Conservation (phyloP, 2,329 filamentous ascomycete genomes). For the Venturia aucupariae region DNA sequence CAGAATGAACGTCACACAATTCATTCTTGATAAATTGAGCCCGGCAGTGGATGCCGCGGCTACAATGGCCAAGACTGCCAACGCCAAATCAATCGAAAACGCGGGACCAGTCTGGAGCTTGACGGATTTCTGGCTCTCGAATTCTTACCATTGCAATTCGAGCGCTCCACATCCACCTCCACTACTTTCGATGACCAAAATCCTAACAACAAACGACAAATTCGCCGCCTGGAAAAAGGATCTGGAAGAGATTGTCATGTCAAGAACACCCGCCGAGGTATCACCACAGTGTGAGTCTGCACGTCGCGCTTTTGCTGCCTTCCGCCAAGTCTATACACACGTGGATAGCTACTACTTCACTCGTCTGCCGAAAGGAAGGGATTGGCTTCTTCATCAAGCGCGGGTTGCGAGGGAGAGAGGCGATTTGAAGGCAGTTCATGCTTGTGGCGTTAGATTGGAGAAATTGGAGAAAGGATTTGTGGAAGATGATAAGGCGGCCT, state of each 20-base stretch:
- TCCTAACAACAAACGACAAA: background rate
- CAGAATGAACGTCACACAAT: conserved; percentile 9
- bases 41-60: background rate
- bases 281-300: background rate
- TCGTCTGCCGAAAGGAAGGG: conserved; percentile 7
- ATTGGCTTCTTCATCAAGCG: conserved; percentile 9
- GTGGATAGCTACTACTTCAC: conserved; percentile 5
- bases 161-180: background rate
- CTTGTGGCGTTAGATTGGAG: background rate
- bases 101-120: background rate
- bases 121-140: conserved; percentile 3
- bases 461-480: conserved; percentile 4
- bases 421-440: conserved; percentile 3
- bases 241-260: background rate
- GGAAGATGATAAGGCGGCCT: background rate
- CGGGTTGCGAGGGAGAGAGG: conserved; percentile 3
- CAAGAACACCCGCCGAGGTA: background rate
- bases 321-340: background rate
- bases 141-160: conserved; percentile 1
- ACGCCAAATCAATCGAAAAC: background rate
- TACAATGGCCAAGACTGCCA: background rate
- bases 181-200: background rate
- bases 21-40: conserved; percentile 8
- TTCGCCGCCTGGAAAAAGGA: background rate
- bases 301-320: background rate